A percentile compares a stretch with the other conserved stretches of the same genome.
phyloP scores from a whole-genome alignment of 148 eudicot species.

The Fagopyrum homotropicum region DNA sequence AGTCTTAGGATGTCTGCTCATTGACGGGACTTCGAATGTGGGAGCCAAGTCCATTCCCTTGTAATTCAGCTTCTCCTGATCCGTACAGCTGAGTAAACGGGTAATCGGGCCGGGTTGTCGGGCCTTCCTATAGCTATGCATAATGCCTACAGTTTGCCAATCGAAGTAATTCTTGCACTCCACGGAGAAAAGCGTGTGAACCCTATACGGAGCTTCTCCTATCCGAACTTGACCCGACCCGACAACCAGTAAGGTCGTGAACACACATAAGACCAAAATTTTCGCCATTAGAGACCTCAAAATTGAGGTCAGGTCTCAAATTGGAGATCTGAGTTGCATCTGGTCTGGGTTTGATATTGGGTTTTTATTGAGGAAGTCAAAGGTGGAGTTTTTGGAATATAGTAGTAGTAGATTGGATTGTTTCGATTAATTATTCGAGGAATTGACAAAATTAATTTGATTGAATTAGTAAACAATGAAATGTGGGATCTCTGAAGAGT shows the following conservation, averaged over 20 bases:
- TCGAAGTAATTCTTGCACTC: constrained; percentile 94
- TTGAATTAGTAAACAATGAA: neutral
- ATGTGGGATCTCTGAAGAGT: neutral
- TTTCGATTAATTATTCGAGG: neutral
- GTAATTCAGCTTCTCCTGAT: constrained; percentile 60
- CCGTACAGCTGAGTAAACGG: constrained; percentile 92
- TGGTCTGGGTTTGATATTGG: constrained; percentile 8
- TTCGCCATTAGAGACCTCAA: constrained; percentile 30
- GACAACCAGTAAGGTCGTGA: constrained; percentile 18
- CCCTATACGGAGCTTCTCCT: constrained; percentile 54
- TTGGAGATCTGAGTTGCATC: constrained; percentile 24
- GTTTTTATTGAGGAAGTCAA: constrained; percentile 14
- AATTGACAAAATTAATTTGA: neutral
- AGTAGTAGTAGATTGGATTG: neutral
- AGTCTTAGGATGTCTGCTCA: constrained; percentile 86
- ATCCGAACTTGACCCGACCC: constrained; percentile 24
- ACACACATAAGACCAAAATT: constrained; percentile 12
- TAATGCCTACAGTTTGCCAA: constrained; percentile 95
- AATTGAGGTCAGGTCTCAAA: constrained; percentile 12
- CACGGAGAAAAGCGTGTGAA: constrained; percentile 93
- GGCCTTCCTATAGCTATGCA: constrained; percentile 79
- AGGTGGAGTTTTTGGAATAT: constrained; percentile 9
- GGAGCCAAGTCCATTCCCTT: constrained; percentile 91
- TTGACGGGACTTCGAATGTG: constrained; percentile 87
- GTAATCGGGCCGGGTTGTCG: constrained; percentile 87